A percentile compares a stretch with the other conserved stretches of the same genome.
Conservation (phyloP, 768 basidiomycete genomes). For the Hemileccinum impolitum region DNA sequence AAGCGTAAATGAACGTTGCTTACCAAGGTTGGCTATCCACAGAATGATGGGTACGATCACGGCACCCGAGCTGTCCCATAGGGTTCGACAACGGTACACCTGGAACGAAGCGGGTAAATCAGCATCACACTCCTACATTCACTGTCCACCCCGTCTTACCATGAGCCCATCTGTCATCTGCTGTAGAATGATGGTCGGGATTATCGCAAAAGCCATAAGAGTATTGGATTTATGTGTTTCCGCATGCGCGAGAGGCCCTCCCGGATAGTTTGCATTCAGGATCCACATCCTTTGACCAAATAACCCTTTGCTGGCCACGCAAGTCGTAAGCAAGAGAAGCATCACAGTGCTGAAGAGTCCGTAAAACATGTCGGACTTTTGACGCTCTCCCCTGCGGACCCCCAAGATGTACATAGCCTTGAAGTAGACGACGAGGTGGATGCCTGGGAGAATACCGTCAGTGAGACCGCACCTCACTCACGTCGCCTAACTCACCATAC, state of each 20-base stretch:
- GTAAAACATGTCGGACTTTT: constrained; percentile 6
- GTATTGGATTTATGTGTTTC: constrained; percentile 16
- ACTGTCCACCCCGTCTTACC: constrained; percentile 27
- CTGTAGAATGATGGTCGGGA: constrained; percentile 24
- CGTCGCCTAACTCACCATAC: background rate
- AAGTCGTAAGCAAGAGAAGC: constrained; percentile 26
- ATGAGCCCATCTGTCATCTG: constrained; percentile 27
- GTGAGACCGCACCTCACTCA: background rate
- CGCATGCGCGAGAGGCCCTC: constrained; percentile 31
- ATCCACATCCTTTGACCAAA: constrained; percentile 34
- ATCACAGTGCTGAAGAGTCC: constrained; percentile 13
- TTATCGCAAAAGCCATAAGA: constrained; percentile 21
- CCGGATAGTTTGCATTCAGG: constrained; percentile 27
- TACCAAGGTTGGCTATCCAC: constrained; percentile 15
- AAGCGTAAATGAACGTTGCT: background rate
- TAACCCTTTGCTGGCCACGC: constrained; percentile 12
- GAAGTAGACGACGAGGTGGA: constrained; percentile 17
- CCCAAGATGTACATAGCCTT: constrained; percentile 8
- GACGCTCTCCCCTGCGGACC: background rate
- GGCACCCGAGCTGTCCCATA: constrained; percentile 22
- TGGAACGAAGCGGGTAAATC: constrained; percentile 19
- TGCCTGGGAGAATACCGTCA: constrained; percentile 1
- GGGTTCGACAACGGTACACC: constrained; percentile 36
- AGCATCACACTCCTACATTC: constrained; percentile 9
- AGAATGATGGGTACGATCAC: constrained; percentile 7